Evolutionary conservation across 306 rosid species (phyloP).

Genomic region (Fragaria iinumae): DNA sequence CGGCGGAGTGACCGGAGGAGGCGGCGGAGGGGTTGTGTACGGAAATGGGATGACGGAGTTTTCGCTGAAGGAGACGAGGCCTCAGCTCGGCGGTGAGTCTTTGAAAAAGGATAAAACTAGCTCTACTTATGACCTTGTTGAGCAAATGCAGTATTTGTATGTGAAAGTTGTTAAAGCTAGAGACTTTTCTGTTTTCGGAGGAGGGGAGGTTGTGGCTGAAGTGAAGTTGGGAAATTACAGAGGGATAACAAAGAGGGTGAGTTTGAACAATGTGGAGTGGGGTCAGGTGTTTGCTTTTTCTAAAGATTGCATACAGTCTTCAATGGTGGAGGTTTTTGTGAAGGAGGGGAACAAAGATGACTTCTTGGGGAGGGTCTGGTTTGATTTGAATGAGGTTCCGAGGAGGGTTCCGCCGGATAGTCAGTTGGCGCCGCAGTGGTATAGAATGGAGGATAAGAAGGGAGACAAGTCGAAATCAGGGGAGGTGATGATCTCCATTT

Average conservation of each 20-base stretch:
- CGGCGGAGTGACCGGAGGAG: conserved; percentile 9
- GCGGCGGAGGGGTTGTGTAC: conserved; percentile 19
- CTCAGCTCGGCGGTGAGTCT: conserved; percentile 58
- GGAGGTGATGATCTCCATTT: conserved; percentile 53
- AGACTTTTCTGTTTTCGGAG: conserved; percentile 39
- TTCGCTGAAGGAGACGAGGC: conserved; percentile 56
- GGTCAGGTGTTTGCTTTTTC: conserved; percentile 60
- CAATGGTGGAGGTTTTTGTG: conserved; percentile 51
- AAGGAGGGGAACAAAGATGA: conserved; percentile 56
- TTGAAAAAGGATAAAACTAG: conserved; percentile 50
- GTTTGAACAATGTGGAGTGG: conserved; percentile 41
- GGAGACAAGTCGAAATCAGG: conserved; percentile 48
- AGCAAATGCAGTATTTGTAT: conserved; percentile 61
- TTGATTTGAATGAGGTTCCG: conserved; percentile 60
- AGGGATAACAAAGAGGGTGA: conserved; percentile 50
- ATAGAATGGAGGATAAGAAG: conserved; percentile 61
- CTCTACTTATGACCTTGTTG: conserved; percentile 61
- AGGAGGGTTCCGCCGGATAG: conserved; percentile 56
- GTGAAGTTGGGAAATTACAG: conserved; percentile 64
- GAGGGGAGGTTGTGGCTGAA: conserved; percentile 50
- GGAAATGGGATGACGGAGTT: conserved; percentile 41
- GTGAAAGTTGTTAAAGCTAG: conserved; percentile 48
- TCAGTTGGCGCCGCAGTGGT: conserved; percentile 66
- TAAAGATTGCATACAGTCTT: conserved; percentile 53
- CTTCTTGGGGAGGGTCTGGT: conserved; percentile 50